Evolutionary conservation across 2,329 filamentous ascomycete genomes (phyloP), one percentile per base, ranked within the genome.

Genomic region (Fusarium heterosporum): DNA sequence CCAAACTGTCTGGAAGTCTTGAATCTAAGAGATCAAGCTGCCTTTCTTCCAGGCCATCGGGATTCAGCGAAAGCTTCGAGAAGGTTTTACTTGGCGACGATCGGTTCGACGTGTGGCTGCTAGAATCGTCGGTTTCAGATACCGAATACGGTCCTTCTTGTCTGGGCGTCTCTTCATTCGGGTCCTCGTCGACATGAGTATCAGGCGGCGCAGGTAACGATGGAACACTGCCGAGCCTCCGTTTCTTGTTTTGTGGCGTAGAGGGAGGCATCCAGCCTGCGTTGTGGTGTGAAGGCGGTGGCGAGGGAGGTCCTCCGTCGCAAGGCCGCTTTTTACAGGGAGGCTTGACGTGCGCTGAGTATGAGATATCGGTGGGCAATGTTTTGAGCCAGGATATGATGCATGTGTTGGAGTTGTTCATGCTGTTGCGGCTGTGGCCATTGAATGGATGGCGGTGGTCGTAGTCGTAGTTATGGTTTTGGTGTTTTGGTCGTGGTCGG

Each of bases 21-120:
- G 34, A 14, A 40, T 60, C 22, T 14, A 38, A 29, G 6, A 54
- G 11, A 22, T 60, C 46, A 22, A 57, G 54, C 32, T 57, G 32
- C 26, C 30, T 51, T 5, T 47, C 30, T 10, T 36, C 45, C 28
- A 46, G 28, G 16, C 43, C 43, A 34, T 34, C 43, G 8, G 22
- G 41, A 43, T 43, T 43, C 25, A 43, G 41, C 26, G 26, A 43
- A 43, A 26, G 41, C 41, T 43, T 17, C 25, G 14, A 43, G 25
- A 43, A 43, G 40, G 41, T 43, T 28, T 43, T 43, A 43, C 41
- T 43, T 26, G 26, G 41, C 41, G 41, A 43, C 41, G 41, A 43
- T 26, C 41, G 41, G 25, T 43, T 43, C 25, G 26, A 43, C 41
- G 22, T 43, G 16, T 28, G 41, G 16, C 41, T 43, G 26, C 41